phyloP scores from a whole-genome alignment of 352 stramenopile genomes.

The Blastocystis sp. region DNA sequence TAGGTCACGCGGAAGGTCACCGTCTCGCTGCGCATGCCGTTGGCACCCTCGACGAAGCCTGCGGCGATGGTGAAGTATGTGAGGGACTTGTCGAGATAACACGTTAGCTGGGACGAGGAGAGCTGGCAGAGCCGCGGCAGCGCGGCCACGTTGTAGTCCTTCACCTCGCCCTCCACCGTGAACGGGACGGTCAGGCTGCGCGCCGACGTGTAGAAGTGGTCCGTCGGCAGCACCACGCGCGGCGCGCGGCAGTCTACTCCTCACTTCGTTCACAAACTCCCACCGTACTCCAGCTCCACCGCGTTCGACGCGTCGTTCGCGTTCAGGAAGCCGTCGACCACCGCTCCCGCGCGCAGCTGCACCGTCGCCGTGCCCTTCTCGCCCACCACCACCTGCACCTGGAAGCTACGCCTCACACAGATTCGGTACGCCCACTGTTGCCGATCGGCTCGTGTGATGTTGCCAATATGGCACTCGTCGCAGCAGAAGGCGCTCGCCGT shows the following conservation, averaged over 20 bases:
- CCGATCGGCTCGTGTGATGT: background rate
- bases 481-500: background rate
- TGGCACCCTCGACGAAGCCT: background rate
- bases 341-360: background rate
- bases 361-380: background rate
- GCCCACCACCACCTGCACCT: background rate
- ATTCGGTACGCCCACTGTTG: background rate
- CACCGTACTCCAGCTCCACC: slow-evolving; percentile 3
- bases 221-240: background rate
- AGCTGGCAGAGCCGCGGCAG: too few species aligned
- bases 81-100: too few species aligned
- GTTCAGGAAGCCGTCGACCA: slow-evolving; percentile 19
- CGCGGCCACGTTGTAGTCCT: too few species aligned
- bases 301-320: slow-evolving; percentile 1
- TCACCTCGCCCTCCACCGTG: background rate
- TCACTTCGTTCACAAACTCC: background rate
- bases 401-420: slow-evolving; percentile 18
- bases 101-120: too few species aligned
- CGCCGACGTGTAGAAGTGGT: background rate
- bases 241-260: slow-evolving; percentile 23
- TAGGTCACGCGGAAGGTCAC: slow-evolving; percentile 3
- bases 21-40: background rate
- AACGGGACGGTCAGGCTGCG: background rate
- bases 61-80: background rate
- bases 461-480: background rate